Percentiles rank a stretch among this genome's conserved stretches.
Evolutionary conservation across 2,329 filamentous ascomycete genomes (phyloP).

Genomic region (Teratosphaeria pseudoeucalypti): DNA sequence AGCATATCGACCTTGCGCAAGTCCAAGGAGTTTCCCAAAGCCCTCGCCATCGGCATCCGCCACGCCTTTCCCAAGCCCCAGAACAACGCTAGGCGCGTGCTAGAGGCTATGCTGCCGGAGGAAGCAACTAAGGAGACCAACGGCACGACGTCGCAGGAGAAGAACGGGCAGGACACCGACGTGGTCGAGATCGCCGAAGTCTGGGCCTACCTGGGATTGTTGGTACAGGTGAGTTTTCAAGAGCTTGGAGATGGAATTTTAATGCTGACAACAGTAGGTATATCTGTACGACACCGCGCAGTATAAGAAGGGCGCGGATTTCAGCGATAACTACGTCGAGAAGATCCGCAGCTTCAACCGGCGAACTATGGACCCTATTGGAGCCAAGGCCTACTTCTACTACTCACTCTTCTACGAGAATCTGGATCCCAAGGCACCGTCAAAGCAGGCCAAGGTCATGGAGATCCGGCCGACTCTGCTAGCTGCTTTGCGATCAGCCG

Average conservation of each 20-base stretch:
- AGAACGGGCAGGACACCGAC: slow-evolving; percentile 13
- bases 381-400: slow-evolving; percentile 96
- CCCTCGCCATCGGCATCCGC: slow-evolving; percentile 23
- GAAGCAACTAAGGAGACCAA: slow-evolving; percentile 6
- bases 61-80: slow-evolving; percentile 23
- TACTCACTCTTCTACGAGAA: slow-evolving; percentile 93
- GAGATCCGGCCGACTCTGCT: slow-evolving; percentile 77
- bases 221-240: slow-evolving; percentile 21
- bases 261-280: slow-evolving; percentile 51
- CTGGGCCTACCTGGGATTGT: slow-evolving; percentile 28
- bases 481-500: slow-evolving; percentile 83
- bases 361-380: slow-evolving; percentile 83
- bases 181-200: slow-evolving; percentile 26
- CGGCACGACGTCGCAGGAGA: slow-evolving; percentile 1
- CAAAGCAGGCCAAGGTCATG: slow-evolving; percentile 76
- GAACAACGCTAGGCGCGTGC: slow-evolving; percentile 20
- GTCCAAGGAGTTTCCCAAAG: slow-evolving; percentile 38
- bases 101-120: slow-evolving; percentile 22
- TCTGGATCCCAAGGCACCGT: slow-evolving; percentile 75
- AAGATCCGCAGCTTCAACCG: slow-evolving; percentile 84
- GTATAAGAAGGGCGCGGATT: slow-evolving; percentile 67
- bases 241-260: not conserved
- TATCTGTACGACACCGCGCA: slow-evolving; percentile 79
- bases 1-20: slow-evolving; percentile 95
- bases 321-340: slow-evolving; percentile 74